Evolutionary conservation across 2,329 filamentous ascomycete species (phyloP).

Genomic region (Leptographium radiaticola): DNA sequence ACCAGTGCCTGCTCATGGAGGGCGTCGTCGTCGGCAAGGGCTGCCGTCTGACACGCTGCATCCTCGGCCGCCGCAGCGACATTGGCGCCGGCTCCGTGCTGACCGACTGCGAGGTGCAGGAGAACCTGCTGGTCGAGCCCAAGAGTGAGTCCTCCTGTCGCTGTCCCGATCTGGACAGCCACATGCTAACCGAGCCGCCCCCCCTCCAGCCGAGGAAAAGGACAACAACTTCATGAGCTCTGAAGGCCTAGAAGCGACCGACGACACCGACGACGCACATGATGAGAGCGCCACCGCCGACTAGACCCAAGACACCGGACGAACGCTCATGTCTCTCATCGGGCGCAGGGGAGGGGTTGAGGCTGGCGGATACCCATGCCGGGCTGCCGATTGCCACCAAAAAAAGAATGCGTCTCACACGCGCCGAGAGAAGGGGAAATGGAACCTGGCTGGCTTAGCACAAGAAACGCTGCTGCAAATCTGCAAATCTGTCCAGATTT

Average conservation of each 20-base stretch:
- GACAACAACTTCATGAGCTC: slow-evolving; percentile 56
- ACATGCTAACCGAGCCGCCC: background rate
- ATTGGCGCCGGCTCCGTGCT: slow-evolving; percentile 73
- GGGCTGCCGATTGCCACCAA: no score
- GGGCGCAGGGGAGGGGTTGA: no score
- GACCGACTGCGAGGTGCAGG: slow-evolving; percentile 84
- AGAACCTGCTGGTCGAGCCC: slow-evolving; percentile 76
- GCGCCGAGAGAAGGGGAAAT: no score
- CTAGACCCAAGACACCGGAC: no score
- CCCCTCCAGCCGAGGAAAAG: slow-evolving; percentile 47
- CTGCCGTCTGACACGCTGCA: slow-evolving; percentile 75
- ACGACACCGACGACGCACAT: slow-evolving; percentile 42
- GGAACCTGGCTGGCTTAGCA: no score
- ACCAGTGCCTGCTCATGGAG: slow-evolving; percentile 87
- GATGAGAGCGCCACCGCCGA: slow-evolving; percentile 1
- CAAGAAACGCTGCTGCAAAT: no score
- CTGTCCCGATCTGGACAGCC: background rate
- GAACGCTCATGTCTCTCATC: no score
- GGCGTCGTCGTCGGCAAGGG: slow-evolving; percentile 74
- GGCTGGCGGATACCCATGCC: no score
- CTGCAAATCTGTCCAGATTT: no score
- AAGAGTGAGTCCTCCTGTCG: slow-evolving; percentile 39
- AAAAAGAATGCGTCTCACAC: no score
- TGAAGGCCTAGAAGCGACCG: slow-evolving; percentile 50
- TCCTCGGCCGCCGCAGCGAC: slow-evolving; percentile 67